Percentiles rank a stretch among this genome's conserved stretches.
These are phyloP conservation scores for Saturnispora bothae DNA, from an alignment of 805 yeast species.

Conservation along the genomic window DNA sequence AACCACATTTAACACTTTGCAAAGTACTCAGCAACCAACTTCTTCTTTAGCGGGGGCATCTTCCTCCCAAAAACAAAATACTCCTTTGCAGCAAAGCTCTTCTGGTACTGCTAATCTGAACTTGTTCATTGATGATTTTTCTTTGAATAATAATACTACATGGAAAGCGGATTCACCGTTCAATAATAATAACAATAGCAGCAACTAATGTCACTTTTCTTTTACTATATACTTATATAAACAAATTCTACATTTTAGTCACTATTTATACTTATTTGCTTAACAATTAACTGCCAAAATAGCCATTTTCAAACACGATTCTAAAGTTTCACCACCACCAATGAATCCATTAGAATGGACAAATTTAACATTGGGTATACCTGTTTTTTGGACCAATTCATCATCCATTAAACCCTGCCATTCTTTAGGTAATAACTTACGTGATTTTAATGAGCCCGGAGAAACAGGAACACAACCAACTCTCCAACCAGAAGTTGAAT, in stretches of 20 bases:
- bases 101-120: background rate
- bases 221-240: no score
- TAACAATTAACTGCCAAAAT: constrained; percentile 7
- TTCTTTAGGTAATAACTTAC: constrained; percentile 74
- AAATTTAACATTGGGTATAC: constrained; percentile 75
- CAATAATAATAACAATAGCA: no score
- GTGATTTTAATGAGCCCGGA: constrained; percentile 64
- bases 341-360: constrained; percentile 95
- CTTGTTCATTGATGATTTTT: constrained; percentile 6
- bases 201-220: no score
- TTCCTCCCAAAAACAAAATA: background rate
- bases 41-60: background rate
- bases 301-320: constrained; percentile 30
- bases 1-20: constrained; percentile 1
- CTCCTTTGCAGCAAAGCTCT: constrained; percentile 4
- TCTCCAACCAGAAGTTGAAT: constrained; percentile 64
- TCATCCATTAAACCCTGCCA: constrained; percentile 93
- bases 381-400: constrained; percentile 54
- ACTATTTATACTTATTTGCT: constrained; percentile 1
- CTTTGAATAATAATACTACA: constrained; percentile 2
- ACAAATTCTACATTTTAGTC: no score
- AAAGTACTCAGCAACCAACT: background rate
- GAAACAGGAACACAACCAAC: constrained; percentile 76
- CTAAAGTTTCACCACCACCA: constrained; percentile 79
- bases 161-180: constrained; percentile 1